These are phyloP conservation scores for Microthyrium microscopicum DNA, from an alignment of 2,329 filamentous ascomycete species.

Conservation along the genomic window DNA sequence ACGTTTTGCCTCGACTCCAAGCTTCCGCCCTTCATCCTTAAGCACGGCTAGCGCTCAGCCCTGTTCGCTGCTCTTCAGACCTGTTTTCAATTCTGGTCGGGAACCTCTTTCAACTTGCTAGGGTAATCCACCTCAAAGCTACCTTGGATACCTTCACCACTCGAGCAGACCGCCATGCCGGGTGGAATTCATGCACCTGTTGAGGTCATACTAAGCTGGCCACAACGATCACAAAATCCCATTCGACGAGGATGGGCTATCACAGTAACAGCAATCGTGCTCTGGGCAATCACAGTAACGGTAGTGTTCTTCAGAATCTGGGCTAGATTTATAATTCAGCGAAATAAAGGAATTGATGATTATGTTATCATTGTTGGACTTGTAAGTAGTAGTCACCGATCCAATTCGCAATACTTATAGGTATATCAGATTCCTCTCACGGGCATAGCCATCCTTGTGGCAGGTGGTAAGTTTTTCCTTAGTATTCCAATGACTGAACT, in stretches of 20 bases:
- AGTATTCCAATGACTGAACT: not conserved
- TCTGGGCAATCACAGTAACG: constrained; percentile 23
- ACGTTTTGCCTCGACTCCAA: too few species aligned
- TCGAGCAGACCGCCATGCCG: constrained; percentile 4
- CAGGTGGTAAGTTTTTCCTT: constrained; percentile 1
- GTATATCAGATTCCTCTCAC: constrained; percentile 12
- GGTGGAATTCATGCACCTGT: constrained; percentile 21
- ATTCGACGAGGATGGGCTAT: constrained; percentile 27
- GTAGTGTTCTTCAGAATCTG: constrained; percentile 29
- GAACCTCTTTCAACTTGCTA: too few species aligned
- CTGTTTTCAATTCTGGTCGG: too few species aligned
- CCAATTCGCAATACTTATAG: not conserved
- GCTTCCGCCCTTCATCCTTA: too few species aligned
- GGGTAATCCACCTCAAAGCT: too few species aligned
- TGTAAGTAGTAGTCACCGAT: constrained; percentile 12
- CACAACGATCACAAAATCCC: constrained; percentile 29
- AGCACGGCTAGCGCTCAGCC: too few species aligned
- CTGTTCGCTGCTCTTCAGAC: too few species aligned
- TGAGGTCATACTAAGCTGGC: constrained; percentile 27
- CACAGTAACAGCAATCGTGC: constrained; percentile 24
- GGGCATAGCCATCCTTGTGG: constrained; percentile 16
- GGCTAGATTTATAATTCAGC: constrained; percentile 27
- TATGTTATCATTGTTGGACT: constrained; percentile 27
- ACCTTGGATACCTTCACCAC: too few species aligned
- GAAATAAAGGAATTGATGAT: constrained; percentile 31